Evolutionary conservation across 2,329 filamentous ascomycete genomes (phyloP).

Genomic region (Pestalotiopsis fici): DNA sequence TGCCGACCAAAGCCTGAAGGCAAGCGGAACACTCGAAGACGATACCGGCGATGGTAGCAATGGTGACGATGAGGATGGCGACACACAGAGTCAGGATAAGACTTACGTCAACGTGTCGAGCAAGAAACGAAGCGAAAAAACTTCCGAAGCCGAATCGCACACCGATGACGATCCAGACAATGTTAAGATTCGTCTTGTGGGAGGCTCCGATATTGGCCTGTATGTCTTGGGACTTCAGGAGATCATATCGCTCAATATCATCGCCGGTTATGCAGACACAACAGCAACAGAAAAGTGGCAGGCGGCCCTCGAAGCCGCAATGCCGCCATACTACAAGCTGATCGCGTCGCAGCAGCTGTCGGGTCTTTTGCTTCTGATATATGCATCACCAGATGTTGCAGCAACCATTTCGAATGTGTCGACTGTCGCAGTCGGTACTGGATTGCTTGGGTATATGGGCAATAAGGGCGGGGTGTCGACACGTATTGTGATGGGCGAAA

Average conservation of each 20-base stretch:
- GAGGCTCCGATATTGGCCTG: slow-evolving; percentile 74
- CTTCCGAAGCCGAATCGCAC: slow-evolving; percentile 27
- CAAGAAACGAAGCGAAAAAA: slow-evolving; percentile 15
- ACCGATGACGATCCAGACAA: slow-evolving; percentile 48
- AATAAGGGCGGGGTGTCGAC: slow-evolving; percentile 92
- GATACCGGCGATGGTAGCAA: not conserved
- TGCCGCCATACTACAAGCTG: slow-evolving; percentile 77
- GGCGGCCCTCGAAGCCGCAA: slow-evolving; percentile 67
- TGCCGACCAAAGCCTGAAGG: slow-evolving; percentile 51
- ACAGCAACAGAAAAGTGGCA: slow-evolving; percentile 78
- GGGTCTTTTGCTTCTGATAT: slow-evolving; percentile 81
- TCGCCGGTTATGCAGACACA: slow-evolving; percentile 78
- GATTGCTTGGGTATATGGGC: slow-evolving; percentile 88
- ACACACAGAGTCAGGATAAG: slow-evolving; percentile 23
- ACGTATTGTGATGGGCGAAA: slow-evolving; percentile 83
- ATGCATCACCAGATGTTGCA: slow-evolving; percentile 76
- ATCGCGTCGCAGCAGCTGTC: slow-evolving; percentile 83
- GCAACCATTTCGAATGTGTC: slow-evolving; percentile 79
- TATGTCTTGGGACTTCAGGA: slow-evolving; percentile 93
- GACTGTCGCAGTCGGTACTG: slow-evolving; percentile 82
- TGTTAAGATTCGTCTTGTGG: slow-evolving; percentile 44
- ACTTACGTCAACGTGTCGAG: slow-evolving; percentile 13
- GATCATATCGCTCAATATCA: slow-evolving; percentile 81
- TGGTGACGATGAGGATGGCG: not conserved
- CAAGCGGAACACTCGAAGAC: slow-evolving; percentile 36